A percentile compares a stretch with the other conserved stretches of the same genome.
Conservation (phyloP, 176 grass and related monocot species). For the Cocos nucifera region DNA sequence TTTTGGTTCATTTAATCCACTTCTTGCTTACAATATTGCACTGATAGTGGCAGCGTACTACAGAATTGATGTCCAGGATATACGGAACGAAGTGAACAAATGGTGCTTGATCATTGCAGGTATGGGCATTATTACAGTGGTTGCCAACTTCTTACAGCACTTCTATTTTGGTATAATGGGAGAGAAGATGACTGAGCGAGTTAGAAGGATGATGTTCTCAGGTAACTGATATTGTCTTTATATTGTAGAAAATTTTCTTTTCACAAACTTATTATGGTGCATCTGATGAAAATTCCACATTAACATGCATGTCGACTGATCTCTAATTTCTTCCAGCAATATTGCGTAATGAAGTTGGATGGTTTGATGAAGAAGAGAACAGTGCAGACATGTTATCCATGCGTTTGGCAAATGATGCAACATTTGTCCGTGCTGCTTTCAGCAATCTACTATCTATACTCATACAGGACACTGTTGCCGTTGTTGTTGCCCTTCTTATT, state of each 20-base stretch:
- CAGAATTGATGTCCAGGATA: constrained; percentile 54
- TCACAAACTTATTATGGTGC: too few relatives aligned
- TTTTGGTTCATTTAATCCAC: constrained; percentile 98
- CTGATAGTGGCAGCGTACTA: constrained; percentile 93
- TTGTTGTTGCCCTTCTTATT: constrained; percentile 84
- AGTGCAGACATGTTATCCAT: constrained; percentile 90
- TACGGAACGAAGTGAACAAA: constrained; percentile 76
- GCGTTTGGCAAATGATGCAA: constrained; percentile 96
- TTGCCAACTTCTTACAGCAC: constrained; percentile 97
- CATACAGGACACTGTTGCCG: constrained; percentile 86
- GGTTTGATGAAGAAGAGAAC: constrained; percentile 99
- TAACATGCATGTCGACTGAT: constrained; percentile 7
- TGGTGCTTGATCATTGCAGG: constrained; percentile 97
- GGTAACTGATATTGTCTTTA: constrained; percentile 36
- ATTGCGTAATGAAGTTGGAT: constrained; percentile 89
- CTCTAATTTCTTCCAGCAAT: constrained; percentile 54
- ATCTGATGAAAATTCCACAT: too few relatives aligned
- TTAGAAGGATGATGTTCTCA: constrained; percentile 99
- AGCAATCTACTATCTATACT: constrained; percentile 98
- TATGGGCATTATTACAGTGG: constrained; percentile 93
- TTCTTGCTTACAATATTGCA: constrained; percentile 93
- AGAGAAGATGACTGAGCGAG: constrained; percentile 99
- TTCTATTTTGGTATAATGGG: constrained; percentile 99
- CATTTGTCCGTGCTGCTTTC: constrained; percentile 95
- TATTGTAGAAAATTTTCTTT: background rate